Evolutionary conservation across 331 rosid genomes (phyloP).

Genomic region (Quercus tomentella): DNA sequence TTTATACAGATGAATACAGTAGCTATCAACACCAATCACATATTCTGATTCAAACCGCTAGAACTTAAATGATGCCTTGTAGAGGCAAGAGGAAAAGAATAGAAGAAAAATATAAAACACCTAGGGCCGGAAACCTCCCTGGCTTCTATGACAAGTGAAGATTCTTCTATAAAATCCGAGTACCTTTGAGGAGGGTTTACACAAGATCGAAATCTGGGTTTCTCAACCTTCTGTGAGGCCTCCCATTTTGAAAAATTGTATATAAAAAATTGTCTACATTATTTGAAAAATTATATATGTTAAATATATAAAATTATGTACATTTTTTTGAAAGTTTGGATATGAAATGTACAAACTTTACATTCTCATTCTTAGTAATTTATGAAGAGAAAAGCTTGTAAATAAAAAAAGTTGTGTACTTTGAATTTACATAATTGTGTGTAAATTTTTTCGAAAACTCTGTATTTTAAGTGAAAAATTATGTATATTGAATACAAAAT

Average conservation of each 20-base stretch:
- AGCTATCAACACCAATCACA: conserved; percentile 45
- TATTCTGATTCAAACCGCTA: conserved; percentile 18
- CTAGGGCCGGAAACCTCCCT: conserved; percentile 99
- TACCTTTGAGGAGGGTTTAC: conserved; percentile 72
- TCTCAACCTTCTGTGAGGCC: conserved; percentile 73
- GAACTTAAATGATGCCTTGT: conserved; percentile 3
- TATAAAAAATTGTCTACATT: too few species aligned
- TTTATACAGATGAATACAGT: conserved; percentile 54
- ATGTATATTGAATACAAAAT: too few species aligned
- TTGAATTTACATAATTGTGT: too few species aligned
- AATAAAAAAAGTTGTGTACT: too few species aligned
- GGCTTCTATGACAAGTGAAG: conserved; percentile 85
- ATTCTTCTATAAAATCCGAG: conserved; percentile 86
- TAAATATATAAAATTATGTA: too few species aligned
- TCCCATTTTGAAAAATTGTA: conserved; percentile 58
- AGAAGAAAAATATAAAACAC: conserved; percentile 30
- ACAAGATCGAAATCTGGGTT: conserved; percentile 53
- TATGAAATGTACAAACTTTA: too few species aligned
- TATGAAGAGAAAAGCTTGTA: too few species aligned
- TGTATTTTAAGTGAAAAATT: too few species aligned
- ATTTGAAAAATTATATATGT: too few species aligned
- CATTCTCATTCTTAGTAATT: too few species aligned
- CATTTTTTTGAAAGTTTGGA: too few species aligned
- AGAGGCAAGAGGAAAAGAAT: conserved; percentile 10
- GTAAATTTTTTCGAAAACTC: too few species aligned